Evolutionary conservation across 768 basidiomycete species (phyloP).

Genomic region (Lactarius pseudohatsudake): DNA sequence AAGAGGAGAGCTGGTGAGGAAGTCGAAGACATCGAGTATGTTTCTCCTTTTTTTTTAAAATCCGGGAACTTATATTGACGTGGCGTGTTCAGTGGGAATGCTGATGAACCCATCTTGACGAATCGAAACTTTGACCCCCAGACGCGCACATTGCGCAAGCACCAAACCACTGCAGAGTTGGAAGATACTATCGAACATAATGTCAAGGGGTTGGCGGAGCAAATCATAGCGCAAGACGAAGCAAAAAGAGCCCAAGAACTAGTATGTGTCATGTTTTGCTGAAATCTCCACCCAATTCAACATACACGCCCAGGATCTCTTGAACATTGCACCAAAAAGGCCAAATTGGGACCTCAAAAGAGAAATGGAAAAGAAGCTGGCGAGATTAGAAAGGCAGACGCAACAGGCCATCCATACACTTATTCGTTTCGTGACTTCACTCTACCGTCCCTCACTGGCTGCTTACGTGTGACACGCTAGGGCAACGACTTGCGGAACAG

Average conservation of each 20-base stretch:
- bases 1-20: conserved; percentile 65
- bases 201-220: conserved; percentile 80
- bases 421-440: conserved; percentile 61
- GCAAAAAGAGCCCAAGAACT: conserved; percentile 82
- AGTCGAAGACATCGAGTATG: conserved; percentile 45
- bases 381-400: conserved; percentile 86
- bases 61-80: neutral
- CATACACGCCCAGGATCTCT: conserved; percentile 64
- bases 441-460: neutral
- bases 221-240: conserved; percentile 85
- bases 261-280: conserved; percentile 46
- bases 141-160: conserved; percentile 75
- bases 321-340: conserved; percentile 97
- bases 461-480: conserved; percentile 38
- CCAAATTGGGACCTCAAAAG: conserved; percentile 96
- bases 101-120: conserved; percentile 51
- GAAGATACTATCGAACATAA: conserved; percentile 87
- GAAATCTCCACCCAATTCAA: conserved; percentile 6
- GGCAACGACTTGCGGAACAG: conserved; percentile 75
- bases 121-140: conserved; percentile 90
- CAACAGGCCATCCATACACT: conserved; percentile 91
- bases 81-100: conserved; percentile 19
- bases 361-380: conserved; percentile 87
- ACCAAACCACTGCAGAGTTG: conserved; percentile 54
- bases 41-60: conserved; percentile 29